Evolutionary conservation across 164 flowering plant genomes (phyloP), one percentile per base, ranked within the genome.

Genomic region (Chloranthus sessilifolius): DNA sequence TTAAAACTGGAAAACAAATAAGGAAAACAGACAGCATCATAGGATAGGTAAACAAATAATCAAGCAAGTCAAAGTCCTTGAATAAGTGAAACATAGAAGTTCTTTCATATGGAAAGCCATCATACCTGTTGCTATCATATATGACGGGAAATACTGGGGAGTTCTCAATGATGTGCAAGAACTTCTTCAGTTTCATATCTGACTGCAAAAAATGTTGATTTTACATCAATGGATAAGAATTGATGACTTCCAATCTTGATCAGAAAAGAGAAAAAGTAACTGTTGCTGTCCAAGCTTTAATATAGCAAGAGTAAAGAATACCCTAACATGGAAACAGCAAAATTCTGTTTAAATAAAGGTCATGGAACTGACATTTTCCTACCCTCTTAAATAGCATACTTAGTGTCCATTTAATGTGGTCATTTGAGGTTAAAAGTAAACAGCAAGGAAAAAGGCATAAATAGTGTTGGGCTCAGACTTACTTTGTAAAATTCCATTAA

Each of bases 401-500:
- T n/a, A n/a, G n/a, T n/a, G n/a, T n/a, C n/a, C n/a, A n/a, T n/a
- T n/a, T n/a, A n/a, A n/a, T n/a, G n/a, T n/a, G n/a, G n/a, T n/a
- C n/a, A n/a, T n/a, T n/a, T n/a, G n/a, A n/a, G n/a, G n/a, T n/a
- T n/a, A n/a, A n/a, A n/a, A n/a, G n/a, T n/a, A n/a, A n/a, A n/a
- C n/a, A n/a, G n/a, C n/a, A n/a, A n/a, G n/a, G n/a, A 11, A 29
- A 30, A 12, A 28, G 33, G 10, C 19, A 19, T 19, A n/a, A n/a
- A n/a, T n/a, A 20, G 50, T 19, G 20, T 33, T 30, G 28, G 22
- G 25, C 7, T 34, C 17, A 38, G 12, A 72, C 79, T 83, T 61
- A 88, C 96, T 61, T 78, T 76, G 72, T 94, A 88, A 63, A 82
- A 84, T 57, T 94, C 84, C 95, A 94, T 84, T 53, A 94, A 78